phyloP scores from a whole-genome alignment of 2,329 filamentous ascomycete species.

The Arthrinium phaeospermum region DNA sequence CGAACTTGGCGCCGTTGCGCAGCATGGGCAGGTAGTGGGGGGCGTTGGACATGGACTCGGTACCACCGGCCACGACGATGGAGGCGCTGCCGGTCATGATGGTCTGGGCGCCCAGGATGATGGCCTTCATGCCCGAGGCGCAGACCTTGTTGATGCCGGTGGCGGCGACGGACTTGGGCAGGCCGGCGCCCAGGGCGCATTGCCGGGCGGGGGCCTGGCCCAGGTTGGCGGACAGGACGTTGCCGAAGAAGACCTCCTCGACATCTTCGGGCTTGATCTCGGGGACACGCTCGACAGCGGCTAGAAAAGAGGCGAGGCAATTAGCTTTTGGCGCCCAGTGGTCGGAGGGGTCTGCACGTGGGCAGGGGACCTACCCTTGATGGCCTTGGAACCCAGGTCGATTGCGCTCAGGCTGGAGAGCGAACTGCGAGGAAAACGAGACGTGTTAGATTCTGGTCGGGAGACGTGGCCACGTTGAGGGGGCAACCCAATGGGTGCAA shows the following conservation, averaged over 20 bases:
- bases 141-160: conserved; percentile 99
- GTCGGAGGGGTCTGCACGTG: conserved; percentile 54
- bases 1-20: conserved; percentile 90
- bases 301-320: conserved; percentile 42
- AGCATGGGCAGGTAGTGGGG: conserved; percentile 93
- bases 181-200: conserved; percentile 87
- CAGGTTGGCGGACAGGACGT: conserved; percentile 94
- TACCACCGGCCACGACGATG: conserved; percentile 90
- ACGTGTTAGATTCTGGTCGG: conserved; percentile 32
- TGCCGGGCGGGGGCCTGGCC: conserved; percentile 97
- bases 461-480: not conserved
- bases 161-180: conserved; percentile 78
- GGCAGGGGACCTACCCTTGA: conserved; percentile 75
- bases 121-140: conserved; percentile 91
- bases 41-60: conserved; percentile 98
- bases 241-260: conserved; percentile 97
- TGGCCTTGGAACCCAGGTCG: conserved; percentile 87
- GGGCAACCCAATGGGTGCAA: not conserved
- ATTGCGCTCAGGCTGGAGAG: conserved; percentile 85
- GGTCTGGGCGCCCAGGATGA: conserved; percentile 93
- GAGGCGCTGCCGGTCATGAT: conserved; percentile 96
- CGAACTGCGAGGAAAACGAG: conserved; percentile 61
- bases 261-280: conserved; percentile 88
- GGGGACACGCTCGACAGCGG: conserved; percentile 83
- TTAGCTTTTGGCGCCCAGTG: not conserved